Evolutionary conservation across 495 filamentous ascomycete genomes (phyloP).

Genomic region (Penicillium psychrofluorescens): DNA sequence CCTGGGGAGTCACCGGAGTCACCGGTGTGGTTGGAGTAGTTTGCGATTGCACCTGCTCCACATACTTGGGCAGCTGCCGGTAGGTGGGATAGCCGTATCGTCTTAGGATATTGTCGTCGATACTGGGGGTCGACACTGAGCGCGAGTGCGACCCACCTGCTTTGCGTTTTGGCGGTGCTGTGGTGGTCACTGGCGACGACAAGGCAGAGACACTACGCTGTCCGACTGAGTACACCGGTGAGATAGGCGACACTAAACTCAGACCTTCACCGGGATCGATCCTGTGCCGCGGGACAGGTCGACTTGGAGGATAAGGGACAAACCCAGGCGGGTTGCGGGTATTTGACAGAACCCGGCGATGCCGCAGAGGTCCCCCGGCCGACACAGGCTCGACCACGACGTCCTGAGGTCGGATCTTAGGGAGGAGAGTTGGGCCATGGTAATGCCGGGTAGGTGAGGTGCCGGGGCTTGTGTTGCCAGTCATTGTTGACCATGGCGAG

Average conservation of each 20-base stretch:
- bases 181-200: conserved; percentile 61
- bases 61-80: conserved; percentile 65
- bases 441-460: conserved; percentile 65
- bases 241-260: conserved; percentile 45
- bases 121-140: conserved; percentile 60
- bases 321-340: conserved; percentile 45
- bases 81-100: conserved; percentile 77
- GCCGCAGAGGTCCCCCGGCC: conserved; percentile 32
- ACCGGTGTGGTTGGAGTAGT: conserved; percentile 39
- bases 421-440: conserved; percentile 74
- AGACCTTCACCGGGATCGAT: conserved; percentile 58
- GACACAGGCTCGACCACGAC: conserved; percentile 57
- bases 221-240: conserved; percentile 34
- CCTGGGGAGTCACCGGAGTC: conserved; percentile 34
- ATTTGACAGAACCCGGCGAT: conserved; percentile 50
- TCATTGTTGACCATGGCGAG: conserved; percentile 71
- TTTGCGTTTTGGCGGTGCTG: conserved; percentile 41
- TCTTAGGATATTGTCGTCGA: conserved; percentile 59
- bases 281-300: conserved; percentile 48
- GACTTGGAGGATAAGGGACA: conserved; percentile 29
- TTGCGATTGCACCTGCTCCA: conserved; percentile 37
- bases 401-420: conserved; percentile 82
- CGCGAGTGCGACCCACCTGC: conserved; percentile 39
- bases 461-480: conserved; percentile 63
- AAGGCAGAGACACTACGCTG: conserved; percentile 28